These are phyloP conservation scores for Ustilago loliicola DNA, from an alignment of 1,284 basidiomycete genomes.

Conservation along the genomic window DNA sequence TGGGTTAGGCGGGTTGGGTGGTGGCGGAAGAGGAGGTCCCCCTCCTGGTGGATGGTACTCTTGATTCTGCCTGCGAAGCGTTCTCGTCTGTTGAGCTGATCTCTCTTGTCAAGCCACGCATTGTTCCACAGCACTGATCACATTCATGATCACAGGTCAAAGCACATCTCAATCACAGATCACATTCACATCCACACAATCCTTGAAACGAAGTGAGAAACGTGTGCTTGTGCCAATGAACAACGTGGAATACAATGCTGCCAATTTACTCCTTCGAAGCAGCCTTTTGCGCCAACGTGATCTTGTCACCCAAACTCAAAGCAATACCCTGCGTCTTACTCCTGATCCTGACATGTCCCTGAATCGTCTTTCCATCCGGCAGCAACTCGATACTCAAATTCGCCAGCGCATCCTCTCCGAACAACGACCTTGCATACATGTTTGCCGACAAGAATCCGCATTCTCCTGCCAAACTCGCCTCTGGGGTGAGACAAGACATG, in stretches of 20 bases:
- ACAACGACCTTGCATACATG: slow-evolving; percentile 89
- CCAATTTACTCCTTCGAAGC: slow-evolving; percentile 25
- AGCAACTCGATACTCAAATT: slow-evolving; percentile 94
- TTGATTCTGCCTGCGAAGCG: not conserved
- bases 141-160: not conserved
- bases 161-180: not conserved
- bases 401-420: slow-evolving; percentile 96
- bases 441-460: slow-evolving; percentile 95
- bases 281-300: slow-evolving; percentile 71
- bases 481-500: slow-evolving; percentile 95
- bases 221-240: not conserved
- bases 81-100: not conserved
- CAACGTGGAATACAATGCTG: not conserved
- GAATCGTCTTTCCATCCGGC: slow-evolving; percentile 74
- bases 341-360: slow-evolving; percentile 68
- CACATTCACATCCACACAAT: not conserved
- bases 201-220: not conserved
- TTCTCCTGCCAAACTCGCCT: slow-evolving; percentile 88
- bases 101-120: not conserved
- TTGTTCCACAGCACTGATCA: not conserved
- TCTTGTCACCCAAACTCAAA: slow-evolving; percentile 89
- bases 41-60: slow-evolving; percentile 26
- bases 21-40: slow-evolving; percentile 1
- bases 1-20: not conserved
- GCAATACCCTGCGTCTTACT: slow-evolving; percentile 77